Evolutionary conservation across 805 yeast genomes (phyloP), one percentile per base, ranked within the genome.

Genomic region (Tetrapisispora arboricola): DNA sequence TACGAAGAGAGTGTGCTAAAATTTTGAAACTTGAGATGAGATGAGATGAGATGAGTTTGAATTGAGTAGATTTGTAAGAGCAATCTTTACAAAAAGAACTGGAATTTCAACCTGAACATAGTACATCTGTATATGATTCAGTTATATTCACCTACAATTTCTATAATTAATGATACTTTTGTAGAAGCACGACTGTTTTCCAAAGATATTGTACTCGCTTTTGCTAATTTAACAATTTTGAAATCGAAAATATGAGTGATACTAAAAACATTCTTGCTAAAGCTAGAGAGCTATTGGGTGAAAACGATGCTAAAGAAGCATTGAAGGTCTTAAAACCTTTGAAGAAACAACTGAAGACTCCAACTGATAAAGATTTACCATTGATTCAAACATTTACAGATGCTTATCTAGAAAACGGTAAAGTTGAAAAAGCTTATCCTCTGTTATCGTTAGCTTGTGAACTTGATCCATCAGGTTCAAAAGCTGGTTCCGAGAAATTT

Each of bases 401-500:
- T 58, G 72, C 80, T 4, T 73, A 81, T 42, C 67, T 90, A 39
- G 98, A 92, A 57, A 69, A 69, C 39, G 88, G 92, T 43, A 77
- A 82, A 47, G 75, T 88, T 39, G 94, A 85, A 44, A 69, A 71
- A 36, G 96, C 96, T 0, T 84, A 79, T 57, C 72, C 75, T 6
- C 63, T 77, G 12, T 66, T 90, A 39, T 59, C 61, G 8, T 63
- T 62, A 33, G 78, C 87, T 3, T 77, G 88, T 44, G 75, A 75
- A 46, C 47, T 80, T 39, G 96, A 88, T 60, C 78, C 82, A 2
- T 58, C 67, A 2, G 95, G 85, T 1, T 47, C 55, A 2, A 50
- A 61, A 33, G 92, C 90, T 1, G 63, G 64, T 3, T 78, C 78
- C 12, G 95, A 84, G 55, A 88, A 87, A 64, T 88, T 84, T 57